A percentile compares a stretch with the other conserved stretches of the same genome.
Conservation (phyloP, 148 eudicot genomes). For the Amaranthus palmeri region DNA sequence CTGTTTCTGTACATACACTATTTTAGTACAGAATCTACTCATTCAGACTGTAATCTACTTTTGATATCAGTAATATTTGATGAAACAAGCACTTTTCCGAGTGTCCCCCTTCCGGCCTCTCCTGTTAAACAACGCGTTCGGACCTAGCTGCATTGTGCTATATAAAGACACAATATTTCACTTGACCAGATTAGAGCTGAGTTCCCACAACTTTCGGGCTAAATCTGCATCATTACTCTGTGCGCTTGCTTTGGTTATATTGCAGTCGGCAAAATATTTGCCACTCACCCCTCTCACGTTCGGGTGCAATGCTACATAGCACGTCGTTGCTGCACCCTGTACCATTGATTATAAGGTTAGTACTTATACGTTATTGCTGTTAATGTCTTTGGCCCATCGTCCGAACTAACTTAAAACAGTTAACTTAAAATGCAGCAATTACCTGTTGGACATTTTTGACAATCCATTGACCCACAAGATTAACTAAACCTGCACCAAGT, state of each 20-base stretch:
- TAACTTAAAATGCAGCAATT: neutral
- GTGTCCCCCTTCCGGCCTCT: neutral
- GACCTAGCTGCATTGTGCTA: too few relatives aligned
- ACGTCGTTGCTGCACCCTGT: slow-evolving; percentile 76
- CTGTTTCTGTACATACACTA: slow-evolving; percentile 28
- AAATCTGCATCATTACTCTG: slow-evolving; percentile 39
- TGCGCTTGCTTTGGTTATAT: slow-evolving; percentile 39
- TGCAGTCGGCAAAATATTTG: slow-evolving; percentile 49
- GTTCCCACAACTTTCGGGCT: slow-evolving; percentile 59
- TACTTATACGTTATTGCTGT: neutral
- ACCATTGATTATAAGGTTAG: neutral
- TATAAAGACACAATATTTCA: neutral
- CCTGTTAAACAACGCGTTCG: too few relatives aligned
- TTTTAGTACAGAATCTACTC: slow-evolving; percentile 29
- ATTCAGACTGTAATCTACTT: slow-evolving; percentile 22
- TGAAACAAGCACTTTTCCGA: neutral
- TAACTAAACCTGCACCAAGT: slow-evolving; percentile 43
- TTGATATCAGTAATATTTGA: slow-evolving; percentile 10
- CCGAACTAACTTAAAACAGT: neutral
- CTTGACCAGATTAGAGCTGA: slow-evolving; percentile 39
- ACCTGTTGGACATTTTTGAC: slow-evolving; percentile 65
- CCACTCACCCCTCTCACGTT: slow-evolving; percentile 48
- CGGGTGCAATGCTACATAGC: slow-evolving; percentile 73
- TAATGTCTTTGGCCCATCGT: neutral
- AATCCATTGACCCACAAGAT: slow-evolving; percentile 37